phyloP scores from a whole-genome alignment of 129 eudicot genomes.

The Helianthus annuus region DNA sequence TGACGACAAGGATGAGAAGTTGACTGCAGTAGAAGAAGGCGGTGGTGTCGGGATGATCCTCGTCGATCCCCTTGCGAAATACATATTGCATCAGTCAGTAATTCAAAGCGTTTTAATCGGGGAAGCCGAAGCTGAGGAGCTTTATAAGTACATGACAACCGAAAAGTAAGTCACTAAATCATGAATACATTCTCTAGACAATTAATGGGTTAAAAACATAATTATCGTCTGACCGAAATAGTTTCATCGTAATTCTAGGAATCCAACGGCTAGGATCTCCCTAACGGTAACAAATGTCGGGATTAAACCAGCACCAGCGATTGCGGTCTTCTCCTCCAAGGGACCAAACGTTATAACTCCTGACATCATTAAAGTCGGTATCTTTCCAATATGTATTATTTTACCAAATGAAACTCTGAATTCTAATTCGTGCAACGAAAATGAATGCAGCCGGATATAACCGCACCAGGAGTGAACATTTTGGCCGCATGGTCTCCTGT shows the following conservation, averaged over 20 bases:
- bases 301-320: conserved; percentile 52
- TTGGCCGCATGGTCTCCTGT: conserved; percentile 83
- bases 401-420: conserved; percentile 16
- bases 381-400: not conserved
- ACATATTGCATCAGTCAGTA: conserved; percentile 36
- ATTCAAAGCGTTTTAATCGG: conserved; percentile 43
- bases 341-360: conserved; percentile 66
- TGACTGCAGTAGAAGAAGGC: conserved; percentile 36
- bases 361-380: conserved; percentile 56
- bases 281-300: conserved; percentile 41
- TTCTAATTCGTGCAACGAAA: not conserved
- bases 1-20: conserved; percentile 41
- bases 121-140: conserved; percentile 47
- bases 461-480: conserved; percentile 72
- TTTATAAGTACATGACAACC: conserved; percentile 46
- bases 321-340: conserved; percentile 63
- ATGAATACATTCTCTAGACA: too few relatives aligned
- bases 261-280: conserved; percentile 53
- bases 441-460: conserved; percentile 64
- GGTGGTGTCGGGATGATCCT: conserved; percentile 67
- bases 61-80: conserved; percentile 43
- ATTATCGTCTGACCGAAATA: conserved; percentile 1
- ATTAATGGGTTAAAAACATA: not conserved
- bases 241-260: conserved; percentile 34
- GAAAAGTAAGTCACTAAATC: conserved; percentile 39